Conservation (phyloP, 1,284 basidiomycete species). For the Earliella scabrosa region DNA sequence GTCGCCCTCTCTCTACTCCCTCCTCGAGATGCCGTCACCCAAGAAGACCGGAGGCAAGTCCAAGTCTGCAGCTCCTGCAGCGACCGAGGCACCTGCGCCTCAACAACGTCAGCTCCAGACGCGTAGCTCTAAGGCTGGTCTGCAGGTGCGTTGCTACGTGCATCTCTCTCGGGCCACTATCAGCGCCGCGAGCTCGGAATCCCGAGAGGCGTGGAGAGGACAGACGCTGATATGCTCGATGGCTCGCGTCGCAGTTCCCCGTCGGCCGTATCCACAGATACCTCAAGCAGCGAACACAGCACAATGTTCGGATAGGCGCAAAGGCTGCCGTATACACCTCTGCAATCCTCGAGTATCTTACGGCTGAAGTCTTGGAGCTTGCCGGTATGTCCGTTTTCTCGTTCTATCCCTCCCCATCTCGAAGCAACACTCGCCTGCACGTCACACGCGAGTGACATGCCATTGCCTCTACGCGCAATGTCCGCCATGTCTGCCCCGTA, state of each 20-base stretch:
- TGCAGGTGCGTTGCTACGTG: constrained; percentile 68
- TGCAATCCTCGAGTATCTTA: constrained; percentile 90
- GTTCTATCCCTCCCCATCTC: neutral
- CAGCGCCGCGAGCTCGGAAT: too few relatives aligned
- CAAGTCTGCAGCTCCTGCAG: constrained; percentile 27
- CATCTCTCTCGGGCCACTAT: too few relatives aligned
- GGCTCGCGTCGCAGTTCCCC: constrained; percentile 64
- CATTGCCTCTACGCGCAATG: too few relatives aligned
- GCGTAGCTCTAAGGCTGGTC: constrained; percentile 81
- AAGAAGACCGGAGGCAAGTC: constrained; percentile 24
- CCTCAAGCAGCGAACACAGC: constrained; percentile 90
- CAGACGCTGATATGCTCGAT: neutral
- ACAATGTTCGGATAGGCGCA: constrained; percentile 91
- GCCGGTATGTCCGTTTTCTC: constrained; percentile 61
- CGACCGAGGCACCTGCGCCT: constrained; percentile 43
- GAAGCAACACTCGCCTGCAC: too few relatives aligned
- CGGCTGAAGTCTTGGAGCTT: constrained; percentile 89
- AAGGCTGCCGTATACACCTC: constrained; percentile 94
- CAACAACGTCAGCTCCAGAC: constrained; percentile 57
- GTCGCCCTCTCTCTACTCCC: too few relatives aligned
- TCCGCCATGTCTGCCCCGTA: too few relatives aligned
- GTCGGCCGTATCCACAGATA: constrained; percentile 96
- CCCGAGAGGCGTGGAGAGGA: neutral
- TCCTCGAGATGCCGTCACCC: constrained; percentile 22
- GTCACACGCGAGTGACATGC: too few relatives aligned